Evolutionary conservation across 805 yeast genomes (phyloP).

Genomic region (Nadsonia fulvescens): DNA sequence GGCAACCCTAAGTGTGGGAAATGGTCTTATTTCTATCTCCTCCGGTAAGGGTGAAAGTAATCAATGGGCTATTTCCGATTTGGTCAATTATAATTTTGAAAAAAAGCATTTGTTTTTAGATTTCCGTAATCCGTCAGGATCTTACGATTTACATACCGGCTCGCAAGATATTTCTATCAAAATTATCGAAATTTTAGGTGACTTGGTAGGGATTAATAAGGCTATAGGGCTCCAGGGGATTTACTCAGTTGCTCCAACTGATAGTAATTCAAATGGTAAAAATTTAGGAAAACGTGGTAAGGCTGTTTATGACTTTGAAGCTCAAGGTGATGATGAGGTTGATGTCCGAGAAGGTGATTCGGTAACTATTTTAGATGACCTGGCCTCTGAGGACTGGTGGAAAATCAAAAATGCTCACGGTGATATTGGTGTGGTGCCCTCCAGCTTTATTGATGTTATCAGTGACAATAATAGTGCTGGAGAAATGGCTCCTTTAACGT

Average conservation of each 20-base stretch:
- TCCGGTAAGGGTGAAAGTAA: constrained; percentile 34
- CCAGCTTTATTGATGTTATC: constrained; percentile 46
- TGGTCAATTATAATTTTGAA: constrained; percentile 60
- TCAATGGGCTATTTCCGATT: constrained; percentile 65
- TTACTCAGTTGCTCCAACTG: constrained; percentile 55
- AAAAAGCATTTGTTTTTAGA: constrained; percentile 89
- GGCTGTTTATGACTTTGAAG: constrained; percentile 63
- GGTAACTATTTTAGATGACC: constrained; percentile 63
- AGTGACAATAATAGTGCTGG: too few species aligned
- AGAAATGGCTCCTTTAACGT: too few species aligned
- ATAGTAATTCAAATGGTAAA: constrained; percentile 28
- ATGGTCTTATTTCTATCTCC: constrained; percentile 47
- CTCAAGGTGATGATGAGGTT: constrained; percentile 77
- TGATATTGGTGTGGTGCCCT: constrained; percentile 76
- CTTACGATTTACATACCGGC: constrained; percentile 79
- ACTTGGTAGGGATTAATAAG: constrained; percentile 67
- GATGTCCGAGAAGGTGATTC: constrained; percentile 62
- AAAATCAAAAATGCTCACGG: constrained; percentile 64
- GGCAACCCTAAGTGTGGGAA: constrained; percentile 63
- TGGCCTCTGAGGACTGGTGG: constrained; percentile 90
- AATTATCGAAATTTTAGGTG: constrained; percentile 62
- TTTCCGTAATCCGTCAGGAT: constrained; percentile 59
- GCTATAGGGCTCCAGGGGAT: constrained; percentile 75
- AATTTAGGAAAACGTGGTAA: constrained; percentile 55
- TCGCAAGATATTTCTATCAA: constrained; percentile 74